Percentiles rank a stretch among this genome's conserved stretches.
Evolutionary conservation across 2,329 filamentous ascomycete species (phyloP).

Genomic region (Catunica adiposa): DNA sequence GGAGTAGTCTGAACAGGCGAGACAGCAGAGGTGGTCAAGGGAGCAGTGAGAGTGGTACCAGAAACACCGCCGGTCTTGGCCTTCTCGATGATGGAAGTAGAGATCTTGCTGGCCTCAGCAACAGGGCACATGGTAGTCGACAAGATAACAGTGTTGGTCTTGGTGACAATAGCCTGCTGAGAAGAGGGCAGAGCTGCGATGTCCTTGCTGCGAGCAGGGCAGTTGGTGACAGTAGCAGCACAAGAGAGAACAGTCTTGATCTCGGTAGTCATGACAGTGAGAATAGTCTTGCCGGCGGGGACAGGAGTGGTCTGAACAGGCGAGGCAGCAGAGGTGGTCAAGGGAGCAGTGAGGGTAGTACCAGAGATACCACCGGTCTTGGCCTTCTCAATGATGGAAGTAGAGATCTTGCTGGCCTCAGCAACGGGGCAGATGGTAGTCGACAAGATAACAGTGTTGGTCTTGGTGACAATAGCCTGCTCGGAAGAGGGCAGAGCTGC

Average conservation of each 20-base stretch:
- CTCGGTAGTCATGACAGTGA: conserved; percentile 27
- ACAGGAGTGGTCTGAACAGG: conserved; percentile 4
- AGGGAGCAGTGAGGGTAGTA: conserved; percentile 21
- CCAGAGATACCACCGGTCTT: conserved; percentile 24
- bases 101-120: conserved; percentile 25
- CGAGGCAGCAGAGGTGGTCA: conserved; percentile 19
- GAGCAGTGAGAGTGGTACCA: conserved; percentile 22
- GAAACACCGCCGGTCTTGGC: conserved; percentile 24
- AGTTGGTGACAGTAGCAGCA: conserved; percentile 38
- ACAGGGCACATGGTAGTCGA: conserved; percentile 31
- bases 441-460: conserved; percentile 25
- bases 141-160: conserved; percentile 21
- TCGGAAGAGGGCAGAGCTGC: conserved; percentile 23
- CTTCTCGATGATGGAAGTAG: conserved; percentile 25
- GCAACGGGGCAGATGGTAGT: conserved; percentile 30
- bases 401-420: conserved; percentile 26
- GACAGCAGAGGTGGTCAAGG: conserved; percentile 21
- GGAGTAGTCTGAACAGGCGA: conserved; percentile 2
- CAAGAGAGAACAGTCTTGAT: conserved; percentile 8
- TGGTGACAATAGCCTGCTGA: conserved; percentile 16
- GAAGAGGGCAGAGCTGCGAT: conserved; percentile 23
- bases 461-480: conserved; percentile 22
- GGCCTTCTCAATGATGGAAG: conserved; percentile 23
- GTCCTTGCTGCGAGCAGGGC: conserved; percentile 23
- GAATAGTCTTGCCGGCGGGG: conserved; percentile 21